Percentiles rank a stretch among this genome's conserved stretches.
Conservation (phyloP, 2,329 filamentous ascomycete species). For the Xylaria arbuscula region DNA sequence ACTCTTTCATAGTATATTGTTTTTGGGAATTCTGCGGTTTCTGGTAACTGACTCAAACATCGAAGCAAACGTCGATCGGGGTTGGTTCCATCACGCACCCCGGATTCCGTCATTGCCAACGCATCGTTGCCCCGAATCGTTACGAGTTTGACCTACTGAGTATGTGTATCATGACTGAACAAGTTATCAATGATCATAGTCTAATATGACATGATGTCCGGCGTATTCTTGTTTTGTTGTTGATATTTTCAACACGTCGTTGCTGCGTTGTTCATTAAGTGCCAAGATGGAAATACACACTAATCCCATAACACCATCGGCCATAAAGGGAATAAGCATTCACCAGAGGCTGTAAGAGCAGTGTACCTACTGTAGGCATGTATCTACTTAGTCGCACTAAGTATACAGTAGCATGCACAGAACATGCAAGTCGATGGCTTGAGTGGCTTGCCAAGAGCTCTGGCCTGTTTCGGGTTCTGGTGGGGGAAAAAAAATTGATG, state of each 20-base stretch:
- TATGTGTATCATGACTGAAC: not conserved
- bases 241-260: constrained; percentile 36
- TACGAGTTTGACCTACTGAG: not conserved
- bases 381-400: not conserved
- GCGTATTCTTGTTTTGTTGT: not conserved
- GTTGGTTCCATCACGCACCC: not conserved
- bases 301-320: too few relatives aligned
- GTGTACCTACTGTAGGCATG: not conserved
- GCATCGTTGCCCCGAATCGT: not conserved
- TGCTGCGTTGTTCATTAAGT: constrained; percentile 20
- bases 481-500: constrained; percentile 12
- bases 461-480: constrained; percentile 25
- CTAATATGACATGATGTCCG: not conserved
- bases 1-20: not conserved
- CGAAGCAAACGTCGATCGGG: not conserved
- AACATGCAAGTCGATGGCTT: constrained; percentile 14
- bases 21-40: not conserved
- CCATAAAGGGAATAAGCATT: not conserved
- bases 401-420: not conserved
- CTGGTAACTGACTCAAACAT: not conserved
- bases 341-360: not conserved
- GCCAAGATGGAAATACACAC: not conserved
- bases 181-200: not conserved
- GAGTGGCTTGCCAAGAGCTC: constrained; percentile 28
- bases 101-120: constrained; percentile 9